These are phyloP conservation scores for Aspergillus cejpii DNA, from an alignment of 2,329 filamentous ascomycete species.

Conservation along the genomic window DNA sequence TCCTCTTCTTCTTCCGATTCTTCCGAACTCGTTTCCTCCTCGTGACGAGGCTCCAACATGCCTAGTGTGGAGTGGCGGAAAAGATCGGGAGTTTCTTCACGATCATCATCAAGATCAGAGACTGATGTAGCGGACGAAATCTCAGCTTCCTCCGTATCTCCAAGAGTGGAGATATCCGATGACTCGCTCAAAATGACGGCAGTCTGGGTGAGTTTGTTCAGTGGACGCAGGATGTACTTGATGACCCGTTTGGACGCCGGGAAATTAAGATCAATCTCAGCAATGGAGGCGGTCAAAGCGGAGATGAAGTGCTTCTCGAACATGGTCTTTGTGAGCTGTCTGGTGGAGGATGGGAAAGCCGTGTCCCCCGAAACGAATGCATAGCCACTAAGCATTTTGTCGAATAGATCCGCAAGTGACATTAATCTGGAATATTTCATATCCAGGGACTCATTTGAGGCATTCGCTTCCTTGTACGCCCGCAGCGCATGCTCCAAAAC, in stretches of 20 bases:
- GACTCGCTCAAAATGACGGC: conserved; percentile 78
- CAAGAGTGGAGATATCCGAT: conserved; percentile 63
- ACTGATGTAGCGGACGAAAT: conserved; percentile 81
- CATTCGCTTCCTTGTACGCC: conserved; percentile 80
- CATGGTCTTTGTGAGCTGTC: conserved; percentile 88
- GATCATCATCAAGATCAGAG: conserved; percentile 77
- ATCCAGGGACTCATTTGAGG: conserved; percentile 72
- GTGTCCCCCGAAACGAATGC: conserved; percentile 53
- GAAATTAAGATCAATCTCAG: conserved; percentile 92
- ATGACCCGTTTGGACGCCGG: conserved; percentile 88
- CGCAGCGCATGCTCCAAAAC: conserved; percentile 89
- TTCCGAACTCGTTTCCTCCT: conserved; percentile 73
- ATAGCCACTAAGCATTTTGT: conserved; percentile 79
- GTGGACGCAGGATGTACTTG: conserved; percentile 88
- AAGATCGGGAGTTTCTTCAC: conserved; percentile 92
- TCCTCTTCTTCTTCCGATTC: conserved; percentile 65
- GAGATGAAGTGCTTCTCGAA: conserved; percentile 95
- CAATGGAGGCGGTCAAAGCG: conserved; percentile 81
- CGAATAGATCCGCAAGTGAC: conserved; percentile 83
- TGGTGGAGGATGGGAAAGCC: conserved; percentile 55
- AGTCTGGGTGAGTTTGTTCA: conserved; percentile 79
- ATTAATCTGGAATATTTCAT: conserved; percentile 82
- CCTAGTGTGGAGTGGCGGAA: conserved; percentile 94
- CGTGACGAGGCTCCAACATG: conserved; percentile 79
- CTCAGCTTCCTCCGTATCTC: conserved; percentile 74